These are phyloP conservation scores for Quercus berberidifolia DNA, from an alignment of 306 rosid species.

Conservation along the genomic window DNA sequence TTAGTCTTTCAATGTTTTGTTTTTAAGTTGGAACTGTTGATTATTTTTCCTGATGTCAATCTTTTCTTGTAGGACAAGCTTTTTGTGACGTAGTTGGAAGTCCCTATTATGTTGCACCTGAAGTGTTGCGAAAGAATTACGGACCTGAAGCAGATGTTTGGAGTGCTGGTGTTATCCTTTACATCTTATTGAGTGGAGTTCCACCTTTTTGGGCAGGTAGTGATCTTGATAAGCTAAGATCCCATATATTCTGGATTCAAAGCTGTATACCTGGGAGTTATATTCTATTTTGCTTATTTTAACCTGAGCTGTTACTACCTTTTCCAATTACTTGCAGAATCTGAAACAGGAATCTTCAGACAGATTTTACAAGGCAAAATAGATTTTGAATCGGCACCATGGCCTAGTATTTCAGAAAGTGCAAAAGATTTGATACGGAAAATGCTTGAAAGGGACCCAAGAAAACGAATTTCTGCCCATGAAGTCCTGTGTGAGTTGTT, in stretches of 20 bases:
- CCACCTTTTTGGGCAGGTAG: constrained; percentile 98
- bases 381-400: constrained; percentile 77
- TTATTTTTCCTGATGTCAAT: constrained; percentile 12
- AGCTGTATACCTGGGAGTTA: neutral
- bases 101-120: constrained; percentile 90
- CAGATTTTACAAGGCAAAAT: constrained; percentile 67
- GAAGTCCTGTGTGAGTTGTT: constrained; percentile 77
- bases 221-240: constrained; percentile 17
- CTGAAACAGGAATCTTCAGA: constrained; percentile 82
- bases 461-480: constrained; percentile 68
- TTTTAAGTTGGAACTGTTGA: neutral
- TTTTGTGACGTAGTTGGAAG: constrained; percentile 82
- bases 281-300: neutral
- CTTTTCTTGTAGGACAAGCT: constrained; percentile 53
- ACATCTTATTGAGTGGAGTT: constrained; percentile 82
- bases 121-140: constrained; percentile 67
- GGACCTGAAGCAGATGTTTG: constrained; percentile 90
- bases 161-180: constrained; percentile 95
- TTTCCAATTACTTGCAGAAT: constrained; percentile 46
- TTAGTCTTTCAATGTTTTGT: neutral
- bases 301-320: constrained; percentile 6
- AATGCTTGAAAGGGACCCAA: constrained; percentile 86
- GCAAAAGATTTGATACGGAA: constrained; percentile 68
- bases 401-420: constrained; percentile 80
- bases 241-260: neutral